Evolutionary conservation across 768 basidiomycete genomes (phyloP), one percentile per base, ranked within the genome.

Genomic region (Rhodosporidiobolus sp.): DNA sequence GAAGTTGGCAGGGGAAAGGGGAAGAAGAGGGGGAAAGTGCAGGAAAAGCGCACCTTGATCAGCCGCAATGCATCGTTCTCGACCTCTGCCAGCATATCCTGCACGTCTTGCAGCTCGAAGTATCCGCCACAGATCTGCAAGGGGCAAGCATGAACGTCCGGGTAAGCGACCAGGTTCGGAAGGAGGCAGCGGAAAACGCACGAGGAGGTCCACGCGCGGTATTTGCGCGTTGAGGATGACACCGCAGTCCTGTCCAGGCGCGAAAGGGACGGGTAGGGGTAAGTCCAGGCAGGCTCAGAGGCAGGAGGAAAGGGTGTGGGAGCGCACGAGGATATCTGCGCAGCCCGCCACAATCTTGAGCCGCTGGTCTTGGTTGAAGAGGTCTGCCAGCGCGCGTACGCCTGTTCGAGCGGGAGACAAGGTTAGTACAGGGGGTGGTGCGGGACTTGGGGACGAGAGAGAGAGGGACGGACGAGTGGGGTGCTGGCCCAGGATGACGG

Each of bases 121-220:
- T 72, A 72, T 3, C 66, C 71, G 26, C 65, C 71, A 50, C 71
- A 72, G 38, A 72, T 60, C 71, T 72, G 67, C 12, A 9, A 11
- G 22, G 50, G n/a, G 7, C 11, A 28, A 10, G 30, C 20, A 55
- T 16, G 26, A 55, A 24, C 24, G 19, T n/a, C 7, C 7, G 19
- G 12, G 10, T 28, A 50, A 32, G 53, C n/a, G 32, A 34, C n/a
- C 16, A 9, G n/a, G n/a, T n/a, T n/a, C n/a, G 38, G n/a, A 32
- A 8, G 11, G 48, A 52, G 7, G n/a, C 7, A 16, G 49, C 9
- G 19, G 43, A n/a, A 43, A 20, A 43, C 71, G 28, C n/a, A 72
- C 71, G 26, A 72, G 66, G 16, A 72, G 57, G 32, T 72, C 58
- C n/a, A 72, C 63, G 0, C 22, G 3, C 12, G 71, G 71, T 32